Evolutionary conservation across 1,284 basidiomycete genomes (phyloP), one percentile per base, ranked within the genome.

Genomic region (Puccinia sorghi): DNA sequence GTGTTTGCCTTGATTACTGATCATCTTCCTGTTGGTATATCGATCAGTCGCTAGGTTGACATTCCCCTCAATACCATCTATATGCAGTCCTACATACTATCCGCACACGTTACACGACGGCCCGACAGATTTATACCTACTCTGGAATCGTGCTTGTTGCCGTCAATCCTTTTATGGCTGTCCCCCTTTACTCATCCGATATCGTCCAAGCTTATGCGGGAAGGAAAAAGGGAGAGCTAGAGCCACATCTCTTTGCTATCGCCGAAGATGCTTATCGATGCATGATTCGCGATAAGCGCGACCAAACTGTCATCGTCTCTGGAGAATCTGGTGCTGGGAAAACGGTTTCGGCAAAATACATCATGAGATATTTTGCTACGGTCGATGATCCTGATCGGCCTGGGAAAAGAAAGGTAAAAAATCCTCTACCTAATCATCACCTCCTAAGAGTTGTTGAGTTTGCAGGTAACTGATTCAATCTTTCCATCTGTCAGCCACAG

Each of bases 271-370:
- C 97, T 80, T 94, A 99, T 85, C 94, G 95, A 56, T 93, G 93
- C 80, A 98, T 99, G 97, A 90, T 93, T 79, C 92, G 92, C 83
- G 95, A 98, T 82, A 90, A 90, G 52, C 92, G 90, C 83, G 96
- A 97, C 81, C 97, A 99, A 86, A 99, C 97, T 6, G 98, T 99
- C 84, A 97, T 99, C 81, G 97, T 99, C 80, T 96, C 93, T 71
- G 97, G 97, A 83, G 97, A 99, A 86, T 96, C 93, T 88, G 97
- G 97, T 86, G 97, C 97, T 71, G 97, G 97, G 79, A 99, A 99
- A 88, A 99, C 97, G 0, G 97, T 99, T 86, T 97, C 95, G 59
- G 93, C 97, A 74, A 99, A 99, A 87, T 97, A 95, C 87, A 99
- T 99, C 85, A 95, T 99, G 90, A 90, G 97, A 80, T 99, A 99